Evolutionary conservation across 306 rosid genomes (phyloP).

Genomic region (Dicorynia guianensis): DNA sequence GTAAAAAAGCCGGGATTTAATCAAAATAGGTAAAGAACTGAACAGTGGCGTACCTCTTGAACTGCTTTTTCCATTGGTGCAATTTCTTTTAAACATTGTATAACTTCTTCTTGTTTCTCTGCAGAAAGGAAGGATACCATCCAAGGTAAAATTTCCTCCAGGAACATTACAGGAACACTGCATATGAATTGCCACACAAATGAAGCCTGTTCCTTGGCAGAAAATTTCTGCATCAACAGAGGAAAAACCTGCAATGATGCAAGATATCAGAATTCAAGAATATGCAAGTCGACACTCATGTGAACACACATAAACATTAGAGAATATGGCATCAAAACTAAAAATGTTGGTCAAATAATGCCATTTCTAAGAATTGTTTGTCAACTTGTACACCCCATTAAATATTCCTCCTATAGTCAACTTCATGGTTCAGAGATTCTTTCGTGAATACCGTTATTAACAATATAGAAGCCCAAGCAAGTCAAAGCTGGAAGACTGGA

Average conservation of each 20-base stretch:
- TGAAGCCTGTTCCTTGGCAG: constrained; percentile 72
- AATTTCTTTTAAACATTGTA: constrained; percentile 60
- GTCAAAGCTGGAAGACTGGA: constrained; percentile 11
- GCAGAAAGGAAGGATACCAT: constrained; percentile 76
- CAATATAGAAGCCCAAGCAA: constrained; percentile 8
- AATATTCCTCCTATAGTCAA: constrained; percentile 13
- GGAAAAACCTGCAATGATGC: constrained; percentile 77
- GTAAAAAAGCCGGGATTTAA: constrained; percentile 36
- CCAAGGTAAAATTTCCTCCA: constrained; percentile 72
- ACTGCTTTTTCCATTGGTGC: constrained; percentile 73
- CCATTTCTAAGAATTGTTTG: constrained; percentile 10
- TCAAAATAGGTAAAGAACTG: constrained; percentile 26
- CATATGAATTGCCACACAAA: constrained; percentile 91
- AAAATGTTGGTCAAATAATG: constrained; percentile 10
- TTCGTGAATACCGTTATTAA: neutral
- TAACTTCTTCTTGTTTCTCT: constrained; percentile 64
- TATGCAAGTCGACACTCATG: constrained; percentile 24
- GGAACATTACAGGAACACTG: constrained; percentile 77
- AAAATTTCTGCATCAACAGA: constrained; percentile 69
- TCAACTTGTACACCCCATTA: constrained; percentile 15
- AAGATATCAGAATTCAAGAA: constrained; percentile 29
- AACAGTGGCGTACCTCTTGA: constrained; percentile 70
- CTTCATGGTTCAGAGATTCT: neutral
- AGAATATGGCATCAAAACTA: constrained; percentile 27
- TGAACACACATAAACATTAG: constrained; percentile 5